Evolutionary conservation across 2,329 filamentous ascomycete species (phyloP).

Genomic region (Cladophialophora carrionii): DNA sequence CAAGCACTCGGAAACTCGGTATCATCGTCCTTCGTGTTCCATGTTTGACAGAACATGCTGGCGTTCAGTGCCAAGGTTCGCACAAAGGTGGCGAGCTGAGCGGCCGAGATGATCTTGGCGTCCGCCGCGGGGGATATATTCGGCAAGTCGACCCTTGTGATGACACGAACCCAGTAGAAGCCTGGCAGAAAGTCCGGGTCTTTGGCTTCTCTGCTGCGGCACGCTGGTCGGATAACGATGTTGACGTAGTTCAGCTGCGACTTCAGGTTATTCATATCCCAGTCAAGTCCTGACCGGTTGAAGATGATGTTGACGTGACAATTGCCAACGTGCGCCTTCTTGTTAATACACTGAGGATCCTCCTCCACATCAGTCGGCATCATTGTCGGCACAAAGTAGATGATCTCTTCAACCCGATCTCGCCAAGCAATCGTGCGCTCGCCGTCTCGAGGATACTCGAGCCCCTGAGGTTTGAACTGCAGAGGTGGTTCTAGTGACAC

Average conservation of each 20-base stretch:
- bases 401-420: conserved; percentile 89
- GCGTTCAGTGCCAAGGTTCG: conserved; percentile 89
- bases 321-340: conserved; percentile 95
- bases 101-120: conserved; percentile 83
- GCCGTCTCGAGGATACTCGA: conserved; percentile 83
- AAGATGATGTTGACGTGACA: conserved; percentile 98
- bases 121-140: conserved; percentile 88
- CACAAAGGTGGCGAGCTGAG: conserved; percentile 81
- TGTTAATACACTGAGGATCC: conserved; percentile 75
- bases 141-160: conserved; percentile 86
- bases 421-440: conserved; percentile 92
- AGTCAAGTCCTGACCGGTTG: conserved; percentile 90
- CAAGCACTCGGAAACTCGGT: conserved; percentile 87
- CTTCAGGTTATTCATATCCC: conserved; percentile 87
- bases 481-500: conserved; percentile 74
- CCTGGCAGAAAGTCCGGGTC: conserved; percentile 41
- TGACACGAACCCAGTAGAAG: conserved; percentile 88
- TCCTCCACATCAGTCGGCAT: conserved; percentile 87
- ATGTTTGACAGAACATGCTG: conserved; percentile 90
- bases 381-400: conserved; percentile 94
- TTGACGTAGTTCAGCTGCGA: conserved; percentile 97
- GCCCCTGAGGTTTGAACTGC: conserved; percentile 87
- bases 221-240: conserved; percentile 88
- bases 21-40: conserved; percentile 63
- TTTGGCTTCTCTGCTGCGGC: conserved; percentile 45